These are phyloP conservation scores for Stenocarpella maydis DNA, from an alignment of 2,329 filamentous ascomycete genomes.

Conservation along the genomic window DNA sequence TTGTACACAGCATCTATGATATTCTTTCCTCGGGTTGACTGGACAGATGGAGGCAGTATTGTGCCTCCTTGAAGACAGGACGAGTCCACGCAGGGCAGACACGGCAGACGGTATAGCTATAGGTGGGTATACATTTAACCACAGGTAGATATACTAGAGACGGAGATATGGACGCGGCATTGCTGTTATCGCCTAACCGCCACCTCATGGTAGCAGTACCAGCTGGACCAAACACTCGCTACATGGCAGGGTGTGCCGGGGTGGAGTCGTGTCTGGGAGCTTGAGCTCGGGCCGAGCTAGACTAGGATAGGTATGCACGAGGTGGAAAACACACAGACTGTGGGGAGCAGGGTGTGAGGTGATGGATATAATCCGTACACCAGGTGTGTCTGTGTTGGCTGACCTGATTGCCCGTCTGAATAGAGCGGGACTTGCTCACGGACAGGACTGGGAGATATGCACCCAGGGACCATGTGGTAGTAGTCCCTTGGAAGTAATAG, in stretches of 20 bases:
- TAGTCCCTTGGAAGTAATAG: background rate
- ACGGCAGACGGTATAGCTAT: too few species aligned
- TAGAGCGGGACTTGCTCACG: background rate
- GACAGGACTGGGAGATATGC: background rate
- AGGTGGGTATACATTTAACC: background rate
- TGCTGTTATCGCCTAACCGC: constrained; percentile 1
- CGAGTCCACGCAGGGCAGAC: too few species aligned
- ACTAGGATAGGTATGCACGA: background rate
- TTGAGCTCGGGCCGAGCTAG: background rate
- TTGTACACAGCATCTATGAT: background rate
- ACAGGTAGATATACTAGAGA: background rate
- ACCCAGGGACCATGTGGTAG: background rate
- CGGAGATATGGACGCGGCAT: background rate
- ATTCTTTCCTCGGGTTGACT: background rate
- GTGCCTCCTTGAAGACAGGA: too few species aligned
- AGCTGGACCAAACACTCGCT: background rate
- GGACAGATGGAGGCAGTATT: background rate
- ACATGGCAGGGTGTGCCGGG: background rate
- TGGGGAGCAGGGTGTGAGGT: background rate
- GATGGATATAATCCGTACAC: background rate
- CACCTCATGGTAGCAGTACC: background rate
- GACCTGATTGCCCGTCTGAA: background rate
- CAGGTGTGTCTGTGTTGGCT: background rate
- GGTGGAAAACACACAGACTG: background rate
- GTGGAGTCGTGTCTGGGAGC: background rate